Evolutionary conservation across 495 filamentous ascomycete genomes (phyloP).

Genomic region (Podospora pseudoanserina): DNA sequence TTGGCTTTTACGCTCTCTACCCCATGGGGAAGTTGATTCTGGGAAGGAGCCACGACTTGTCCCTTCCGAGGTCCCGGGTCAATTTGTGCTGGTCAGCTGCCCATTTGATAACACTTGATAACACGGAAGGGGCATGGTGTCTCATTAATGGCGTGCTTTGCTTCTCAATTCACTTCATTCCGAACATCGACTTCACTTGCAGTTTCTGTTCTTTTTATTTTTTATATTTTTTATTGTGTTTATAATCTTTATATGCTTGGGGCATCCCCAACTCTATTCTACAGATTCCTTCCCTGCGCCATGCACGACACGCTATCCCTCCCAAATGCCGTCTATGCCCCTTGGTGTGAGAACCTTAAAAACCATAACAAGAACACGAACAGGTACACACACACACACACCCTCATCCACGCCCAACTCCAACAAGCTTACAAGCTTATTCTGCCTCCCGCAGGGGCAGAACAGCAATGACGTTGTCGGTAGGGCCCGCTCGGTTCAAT

Average conservation of each 20-base stretch:
- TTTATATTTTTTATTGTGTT: neutral
- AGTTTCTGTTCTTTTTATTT: neutral
- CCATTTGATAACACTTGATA: neutral
- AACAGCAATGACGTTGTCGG: neutral
- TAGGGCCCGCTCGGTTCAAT: neutral
- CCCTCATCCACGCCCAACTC: neutral
- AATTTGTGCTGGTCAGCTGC: neutral
- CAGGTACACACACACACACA: neutral
- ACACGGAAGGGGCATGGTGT: neutral
- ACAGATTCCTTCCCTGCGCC: neutral
- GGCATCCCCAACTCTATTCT: neutral
- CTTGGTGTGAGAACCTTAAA: slow-evolving; percentile 2
- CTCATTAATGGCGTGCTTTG: neutral
- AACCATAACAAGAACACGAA: neutral
- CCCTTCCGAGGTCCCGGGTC: neutral
- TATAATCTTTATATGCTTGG: neutral
- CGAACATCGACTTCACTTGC: neutral
- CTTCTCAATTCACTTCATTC: neutral
- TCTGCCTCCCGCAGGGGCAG: neutral
- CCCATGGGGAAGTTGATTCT: neutral
- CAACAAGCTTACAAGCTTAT: neutral
- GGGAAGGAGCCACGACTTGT: neutral
- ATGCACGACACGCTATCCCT: neutral
- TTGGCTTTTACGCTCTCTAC: neutral
- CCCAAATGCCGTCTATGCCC: neutral